Evolutionary conservation across 176 grass and related monocot species (phyloP).

Genomic region (Aegilops speltoides): DNA sequence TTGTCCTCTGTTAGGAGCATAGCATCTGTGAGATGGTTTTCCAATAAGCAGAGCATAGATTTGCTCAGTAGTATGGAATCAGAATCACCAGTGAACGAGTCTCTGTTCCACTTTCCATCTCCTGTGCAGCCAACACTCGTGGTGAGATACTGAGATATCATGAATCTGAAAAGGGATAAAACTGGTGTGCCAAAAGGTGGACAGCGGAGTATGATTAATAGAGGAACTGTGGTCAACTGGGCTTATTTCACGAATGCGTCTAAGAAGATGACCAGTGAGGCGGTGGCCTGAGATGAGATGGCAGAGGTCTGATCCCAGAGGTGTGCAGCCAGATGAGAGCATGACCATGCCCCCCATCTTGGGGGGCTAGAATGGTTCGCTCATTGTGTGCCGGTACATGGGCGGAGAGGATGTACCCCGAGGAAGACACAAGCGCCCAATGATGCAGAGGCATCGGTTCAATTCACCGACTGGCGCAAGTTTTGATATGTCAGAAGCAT

Average conservation of each 20-base stretch:
- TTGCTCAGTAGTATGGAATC: conserved; percentile 64
- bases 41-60: conserved; percentile 52
- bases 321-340: background rate
- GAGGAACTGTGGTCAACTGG: conserved; percentile 50
- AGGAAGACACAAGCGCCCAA: background rate
- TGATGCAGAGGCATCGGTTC: background rate
- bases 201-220: conserved; percentile 78
- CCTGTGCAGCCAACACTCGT: conserved; percentile 55
- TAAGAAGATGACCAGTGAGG: background rate
- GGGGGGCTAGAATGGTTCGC: background rate
- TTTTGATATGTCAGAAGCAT: background rate
- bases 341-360: background rate
- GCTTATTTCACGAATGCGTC: conserved; percentile 37
- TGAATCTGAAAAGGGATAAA: conserved; percentile 61
- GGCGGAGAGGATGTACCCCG: background rate
- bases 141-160: conserved; percentile 73
- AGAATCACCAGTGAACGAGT: conserved; percentile 41
- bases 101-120: conserved; percentile 31
- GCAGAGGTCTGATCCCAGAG: background rate
- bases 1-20: conserved; percentile 38
- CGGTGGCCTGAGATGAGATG: background rate
- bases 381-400: background rate
- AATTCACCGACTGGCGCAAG: background rate
- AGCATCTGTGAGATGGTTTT: conserved; percentile 68
- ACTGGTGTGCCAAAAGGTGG: conserved; percentile 50